A percentile compares a stretch with the other conserved stretches of the same genome.
Conservation (phyloP, 768 basidiomycete species). For the Tricholoma sp. region DNA sequence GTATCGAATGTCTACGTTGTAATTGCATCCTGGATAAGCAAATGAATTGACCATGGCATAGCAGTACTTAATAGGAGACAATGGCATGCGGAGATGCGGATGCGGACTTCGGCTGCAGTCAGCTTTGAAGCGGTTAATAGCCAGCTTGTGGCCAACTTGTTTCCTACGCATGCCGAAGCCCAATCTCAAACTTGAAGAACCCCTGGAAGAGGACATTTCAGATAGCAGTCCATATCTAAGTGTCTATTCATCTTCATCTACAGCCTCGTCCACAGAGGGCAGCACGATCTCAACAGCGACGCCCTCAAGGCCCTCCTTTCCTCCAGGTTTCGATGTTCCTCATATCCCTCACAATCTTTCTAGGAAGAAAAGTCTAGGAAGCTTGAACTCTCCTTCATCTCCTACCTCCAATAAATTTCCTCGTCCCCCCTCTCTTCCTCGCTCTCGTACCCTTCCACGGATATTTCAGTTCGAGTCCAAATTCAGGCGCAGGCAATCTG, state of each 20-base stretch:
- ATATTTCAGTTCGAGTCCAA: conserved; percentile 27
- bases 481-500: conserved; percentile 25
- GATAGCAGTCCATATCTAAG: conserved; percentile 21
- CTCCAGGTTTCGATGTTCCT: conserved; percentile 9
- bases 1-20: too few relatives aligned
- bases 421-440: conserved; percentile 23
- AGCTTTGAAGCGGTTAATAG: background rate
- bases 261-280: conserved; percentile 15
- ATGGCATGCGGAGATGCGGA: too few relatives aligned
- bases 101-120: too few relatives aligned
- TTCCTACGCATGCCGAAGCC: conserved; percentile 10
- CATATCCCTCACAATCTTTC: conserved; percentile 11
- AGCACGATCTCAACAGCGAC: conserved; percentile 15
- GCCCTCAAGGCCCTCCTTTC: conserved; percentile 12
- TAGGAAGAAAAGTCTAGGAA: conserved; percentile 16
- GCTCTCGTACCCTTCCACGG: conserved; percentile 44
- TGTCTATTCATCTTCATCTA: conserved; percentile 15
- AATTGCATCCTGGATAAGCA: too few relatives aligned
- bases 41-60: too few relatives aligned
- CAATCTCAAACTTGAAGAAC: conserved; percentile 15
- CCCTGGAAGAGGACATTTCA: conserved; percentile 21
- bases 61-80: too few relatives aligned
- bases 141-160: background rate
- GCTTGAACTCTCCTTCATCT: conserved; percentile 19
- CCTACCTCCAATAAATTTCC: conserved; percentile 14